Percentiles rank a stretch among this genome's conserved stretches.
These are phyloP conservation scores for Pyrenochaeta sp. DNA, from an alignment of 2,329 filamentous ascomycete genomes.

Conservation along the genomic window DNA sequence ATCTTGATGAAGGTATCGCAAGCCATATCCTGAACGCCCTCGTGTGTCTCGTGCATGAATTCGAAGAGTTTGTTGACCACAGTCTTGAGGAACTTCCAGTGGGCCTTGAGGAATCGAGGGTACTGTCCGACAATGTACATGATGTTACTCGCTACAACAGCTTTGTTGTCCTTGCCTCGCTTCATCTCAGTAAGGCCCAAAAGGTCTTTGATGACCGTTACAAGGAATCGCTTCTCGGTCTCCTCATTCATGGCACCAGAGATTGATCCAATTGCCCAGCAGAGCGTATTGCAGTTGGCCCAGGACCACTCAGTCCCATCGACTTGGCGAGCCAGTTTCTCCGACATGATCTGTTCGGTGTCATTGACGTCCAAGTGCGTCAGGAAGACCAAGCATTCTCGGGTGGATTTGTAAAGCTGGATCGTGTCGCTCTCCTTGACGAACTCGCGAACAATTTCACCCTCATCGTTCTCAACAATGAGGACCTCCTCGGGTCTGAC, in stretches of 20 bases:
- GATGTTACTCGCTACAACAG: conserved; percentile 97
- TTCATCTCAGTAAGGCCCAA: conserved; percentile 98
- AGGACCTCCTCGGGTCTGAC: conserved; percentile 96
- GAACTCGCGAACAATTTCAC: conserved; percentile 97
- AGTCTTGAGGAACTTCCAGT: conserved; percentile 99
- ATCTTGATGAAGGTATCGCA: conserved; percentile 99
- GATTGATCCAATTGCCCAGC: conserved; percentile 99
- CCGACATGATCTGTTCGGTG: conserved; percentile 98
- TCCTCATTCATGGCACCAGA: conserved; percentile 99
- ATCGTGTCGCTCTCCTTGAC: conserved; percentile 99
- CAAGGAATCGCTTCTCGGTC: conserved; percentile 96
- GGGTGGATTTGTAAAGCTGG: conserved; percentile 97
- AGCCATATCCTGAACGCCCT: conserved; percentile 99
- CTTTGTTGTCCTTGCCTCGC: conserved; percentile 99
- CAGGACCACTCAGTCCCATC: conserved; percentile 98
- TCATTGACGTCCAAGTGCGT: conserved; percentile 97
- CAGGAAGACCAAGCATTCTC: conserved; percentile 95
- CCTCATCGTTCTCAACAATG: conserved; percentile 99
- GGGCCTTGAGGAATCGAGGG: conserved; percentile 95
- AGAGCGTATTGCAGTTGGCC: conserved; percentile 99
- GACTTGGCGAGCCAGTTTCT: conserved; percentile 94
- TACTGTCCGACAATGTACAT: conserved; percentile 99
- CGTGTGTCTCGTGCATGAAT: conserved; percentile 99
- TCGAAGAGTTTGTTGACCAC: conserved; percentile 99
- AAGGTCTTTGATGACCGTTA: conserved; percentile 98